Evolutionary conservation across 495 filamentous ascomycete species (phyloP), one percentile per base, ranked within the genome.

Genomic region (Penicillium subrubescens): DNA sequence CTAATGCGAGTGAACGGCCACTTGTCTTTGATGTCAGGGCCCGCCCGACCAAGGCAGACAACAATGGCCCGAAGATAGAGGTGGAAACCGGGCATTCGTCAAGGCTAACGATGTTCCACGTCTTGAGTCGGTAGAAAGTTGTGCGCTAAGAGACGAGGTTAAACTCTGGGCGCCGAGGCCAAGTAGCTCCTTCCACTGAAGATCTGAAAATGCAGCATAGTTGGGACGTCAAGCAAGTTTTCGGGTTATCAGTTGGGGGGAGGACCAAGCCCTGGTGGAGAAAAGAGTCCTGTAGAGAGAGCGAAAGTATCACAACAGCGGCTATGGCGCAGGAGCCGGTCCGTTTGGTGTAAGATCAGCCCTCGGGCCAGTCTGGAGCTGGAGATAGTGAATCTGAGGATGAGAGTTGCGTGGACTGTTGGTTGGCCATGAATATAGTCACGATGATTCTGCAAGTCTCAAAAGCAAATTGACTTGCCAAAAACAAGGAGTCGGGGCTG

Each of bases 161-260:
- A 34, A 29, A 23, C 44, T 60, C 31, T 27, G 27, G 29, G 57
- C 58, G 25, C 57, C 37, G 10, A 33, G 27, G 17, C 53, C 41
- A 19, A 35, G 21, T 8, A 25, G 17, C 48, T 41, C 29, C 35
- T 25, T 31, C 37, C 29, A 35, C 25, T 34, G 61, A 59, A 64
- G 53, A 59, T 62, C 54, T 35, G 50, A 63, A 55, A 60, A 63
- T 67, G 60, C 64, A 67, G 60, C 64, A 67, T 67, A 66, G 35
- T 31, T 37, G 43, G 48, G 35, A 23, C 25, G 31, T 12, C n/a
- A 37, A 56, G 29, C 53, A 34, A 25, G 53, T 56, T 56, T 56
- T 29, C 5, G 52, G n/a, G n/a, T 54, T 23, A 56, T 56, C 25
- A 11, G 48, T 25, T 8, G 23, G 5, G 23, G 48, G 23, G 5